Evolutionary conservation across 805 yeast genomes (phyloP).

Genomic region (Candida glaebosa): DNA sequence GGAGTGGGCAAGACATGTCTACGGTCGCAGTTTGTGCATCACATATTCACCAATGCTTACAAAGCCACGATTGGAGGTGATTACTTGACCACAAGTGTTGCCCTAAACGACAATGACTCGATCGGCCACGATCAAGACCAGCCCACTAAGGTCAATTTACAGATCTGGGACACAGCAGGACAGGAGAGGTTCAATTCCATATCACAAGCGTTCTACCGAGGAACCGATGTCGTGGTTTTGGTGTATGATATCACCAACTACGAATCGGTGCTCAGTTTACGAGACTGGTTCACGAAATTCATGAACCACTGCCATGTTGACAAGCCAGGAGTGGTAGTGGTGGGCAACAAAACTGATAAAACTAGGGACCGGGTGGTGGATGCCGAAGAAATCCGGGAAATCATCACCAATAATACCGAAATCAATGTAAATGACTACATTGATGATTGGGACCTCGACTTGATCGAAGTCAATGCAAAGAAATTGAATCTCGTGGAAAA

Average conservation of each 20-base stretch:
- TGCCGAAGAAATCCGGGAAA: conserved; percentile 31
- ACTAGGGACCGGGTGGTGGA: conserved; percentile 32
- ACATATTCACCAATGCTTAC: conserved; percentile 51
- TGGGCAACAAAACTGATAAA: conserved; percentile 51
- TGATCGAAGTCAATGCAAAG: conserved; percentile 32
- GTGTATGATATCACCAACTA: conserved; percentile 54
- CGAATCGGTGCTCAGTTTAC: conserved; percentile 45
- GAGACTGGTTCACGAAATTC: conserved; percentile 48
- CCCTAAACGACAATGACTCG: conserved; percentile 7
- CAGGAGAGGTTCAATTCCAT: conserved; percentile 48
- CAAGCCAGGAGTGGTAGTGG: conserved; percentile 46
- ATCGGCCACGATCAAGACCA: not conserved
- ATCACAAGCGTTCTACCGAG: conserved; percentile 54
- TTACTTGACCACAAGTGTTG: conserved; percentile 43
- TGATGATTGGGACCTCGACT: conserved; percentile 30
- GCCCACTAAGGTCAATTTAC: conserved; percentile 36
- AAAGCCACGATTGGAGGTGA: conserved; percentile 61
- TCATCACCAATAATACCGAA: conserved; percentile 20
- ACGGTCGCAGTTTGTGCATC: conserved; percentile 53
- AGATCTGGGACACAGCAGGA: conserved; percentile 54
- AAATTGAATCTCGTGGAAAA: conserved; percentile 26
- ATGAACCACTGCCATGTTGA: conserved; percentile 45
- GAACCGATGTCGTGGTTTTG: conserved; percentile 52
- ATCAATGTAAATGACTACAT: conserved; percentile 24
- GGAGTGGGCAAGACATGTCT: conserved; percentile 60